Percentiles rank a stretch among this genome's conserved stretches.
These are phyloP conservation scores for Euphrasia confusa DNA, from an alignment of 257 asterid species.

Conservation along the genomic window DNA sequence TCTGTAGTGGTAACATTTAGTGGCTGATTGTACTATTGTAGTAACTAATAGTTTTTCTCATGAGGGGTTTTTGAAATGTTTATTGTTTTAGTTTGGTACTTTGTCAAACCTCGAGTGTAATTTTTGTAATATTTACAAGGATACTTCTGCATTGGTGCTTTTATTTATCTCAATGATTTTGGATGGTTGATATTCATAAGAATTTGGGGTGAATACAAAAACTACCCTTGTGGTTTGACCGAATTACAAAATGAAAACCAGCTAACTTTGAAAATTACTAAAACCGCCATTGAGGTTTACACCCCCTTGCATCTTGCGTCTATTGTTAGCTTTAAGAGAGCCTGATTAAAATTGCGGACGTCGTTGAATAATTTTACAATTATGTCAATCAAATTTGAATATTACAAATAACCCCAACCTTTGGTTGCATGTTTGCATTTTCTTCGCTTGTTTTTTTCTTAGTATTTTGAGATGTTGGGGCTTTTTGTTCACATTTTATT, in stretches of 20 bases:
- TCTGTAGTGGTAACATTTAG: neutral
- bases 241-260: neutral
- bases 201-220: neutral
- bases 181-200: neutral
- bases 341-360: too few species aligned
- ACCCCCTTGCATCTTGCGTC: neutral
- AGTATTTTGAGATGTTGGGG: too few species aligned
- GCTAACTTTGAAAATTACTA: too few species aligned
- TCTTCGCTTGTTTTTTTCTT: too few species aligned
- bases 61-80: neutral
- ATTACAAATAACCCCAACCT: too few species aligned
- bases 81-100: neutral
- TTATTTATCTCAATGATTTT: neutral
- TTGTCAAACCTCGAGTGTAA: neutral
- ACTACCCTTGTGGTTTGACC: neutral
- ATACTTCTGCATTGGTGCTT: neutral
- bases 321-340: too few species aligned
- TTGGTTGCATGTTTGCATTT: too few species aligned
- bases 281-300: neutral
- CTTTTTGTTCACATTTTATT: too few species aligned
- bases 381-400: too few species aligned
- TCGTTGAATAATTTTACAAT: too few species aligned
- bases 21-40: neutral
- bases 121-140: neutral
- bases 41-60: neutral